Conservation (phyloP, 2,329 filamentous ascomycete species). For the Pseudogymnoascus sp. region DNA sequence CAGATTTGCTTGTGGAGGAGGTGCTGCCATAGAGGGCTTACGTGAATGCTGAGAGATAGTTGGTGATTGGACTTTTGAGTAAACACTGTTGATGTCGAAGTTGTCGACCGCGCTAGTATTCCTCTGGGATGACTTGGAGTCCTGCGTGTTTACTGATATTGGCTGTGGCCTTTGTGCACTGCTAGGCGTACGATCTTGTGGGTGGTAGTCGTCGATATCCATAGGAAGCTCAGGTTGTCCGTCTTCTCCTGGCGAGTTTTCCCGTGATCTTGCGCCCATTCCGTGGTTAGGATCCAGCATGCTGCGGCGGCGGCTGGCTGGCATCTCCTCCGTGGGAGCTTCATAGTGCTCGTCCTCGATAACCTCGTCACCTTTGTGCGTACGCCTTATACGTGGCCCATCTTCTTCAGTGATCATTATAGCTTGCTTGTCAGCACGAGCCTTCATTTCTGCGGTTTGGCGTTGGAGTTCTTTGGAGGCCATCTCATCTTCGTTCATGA, state of each 20-base stretch:
- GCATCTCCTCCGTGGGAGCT: slow-evolving; percentile 27
- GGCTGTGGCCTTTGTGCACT: slow-evolving; percentile 10
- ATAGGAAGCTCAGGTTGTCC: slow-evolving; percentile 21
- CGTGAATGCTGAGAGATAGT: slow-evolving; percentile 37
- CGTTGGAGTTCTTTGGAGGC: slow-evolving; percentile 82
- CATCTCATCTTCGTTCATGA: slow-evolving; percentile 85
- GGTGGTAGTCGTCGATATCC: slow-evolving; percentile 23
- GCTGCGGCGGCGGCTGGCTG: slow-evolving; percentile 29
- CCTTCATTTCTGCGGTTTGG: slow-evolving; percentile 68
- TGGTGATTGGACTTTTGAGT: slow-evolving; percentile 74
- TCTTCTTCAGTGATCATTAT: slow-evolving; percentile 68
- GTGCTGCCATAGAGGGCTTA: slow-evolving; percentile 40
- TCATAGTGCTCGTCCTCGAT: slow-evolving; percentile 62
- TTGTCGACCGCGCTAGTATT: slow-evolving; percentile 26
- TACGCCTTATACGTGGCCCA: slow-evolving; percentile 73
- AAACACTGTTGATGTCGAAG: slow-evolving; percentile 82
- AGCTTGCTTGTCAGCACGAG: slow-evolving; percentile 71
- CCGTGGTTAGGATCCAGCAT: slow-evolving; percentile 29
- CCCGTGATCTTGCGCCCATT: slow-evolving; percentile 26
- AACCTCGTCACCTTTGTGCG: slow-evolving; percentile 91
- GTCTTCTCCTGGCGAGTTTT: slow-evolving; percentile 28
- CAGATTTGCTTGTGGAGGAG: slow-evolving; percentile 33
- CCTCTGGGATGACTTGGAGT: slow-evolving; percentile 5
- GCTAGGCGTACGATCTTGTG: slow-evolving; percentile 20
- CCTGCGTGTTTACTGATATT: slow-evolving; percentile 20